These are phyloP conservation scores for Heliophila coronopifolia DNA, from an alignment of 441 rosid genomes.

Conservation along the genomic window DNA sequence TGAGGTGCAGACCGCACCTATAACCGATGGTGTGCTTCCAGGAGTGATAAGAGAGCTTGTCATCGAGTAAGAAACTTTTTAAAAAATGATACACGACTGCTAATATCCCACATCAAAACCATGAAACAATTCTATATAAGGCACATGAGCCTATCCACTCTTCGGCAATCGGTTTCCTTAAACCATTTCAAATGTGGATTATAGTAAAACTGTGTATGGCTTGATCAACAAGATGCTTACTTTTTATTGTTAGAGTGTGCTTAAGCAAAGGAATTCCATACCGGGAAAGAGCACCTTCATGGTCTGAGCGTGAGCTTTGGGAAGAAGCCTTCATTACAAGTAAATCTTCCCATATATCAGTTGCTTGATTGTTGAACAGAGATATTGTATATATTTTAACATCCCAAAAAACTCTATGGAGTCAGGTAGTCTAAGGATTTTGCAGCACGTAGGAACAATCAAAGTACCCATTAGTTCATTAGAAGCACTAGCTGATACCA, in stretches of 20 bases:
- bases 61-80: conserved; percentile 45
- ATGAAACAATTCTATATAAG: too few relatives aligned
- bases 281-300: conserved; percentile 71
- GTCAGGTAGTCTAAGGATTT: conserved; percentile 73
- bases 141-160: too few relatives aligned
- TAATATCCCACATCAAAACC: too few relatives aligned
- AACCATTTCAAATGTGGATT: background rate
- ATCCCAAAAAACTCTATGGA: conserved; percentile 4
- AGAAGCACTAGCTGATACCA: conserved; percentile 37
- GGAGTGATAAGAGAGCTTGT: conserved; percentile 75
- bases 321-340: conserved; percentile 88
- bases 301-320: conserved; percentile 61
- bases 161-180: too few relatives aligned
- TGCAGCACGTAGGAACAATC: conserved; percentile 68
- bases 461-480: conserved; percentile 51
- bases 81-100: too few relatives aligned
- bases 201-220: background rate
- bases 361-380: too few relatives aligned
- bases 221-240: background rate
- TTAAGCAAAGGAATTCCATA: conserved; percentile 57
- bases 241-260: conserved; percentile 45
- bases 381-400: conserved; percentile 1
- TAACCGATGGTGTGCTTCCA: conserved; percentile 72
- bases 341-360: conserved; percentile 26
- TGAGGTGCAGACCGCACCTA: conserved; percentile 78